These are phyloP conservation scores for Pilatotrama ljubarskyi DNA, from an alignment of 768 basidiomycete genomes.

Conservation along the genomic window DNA sequence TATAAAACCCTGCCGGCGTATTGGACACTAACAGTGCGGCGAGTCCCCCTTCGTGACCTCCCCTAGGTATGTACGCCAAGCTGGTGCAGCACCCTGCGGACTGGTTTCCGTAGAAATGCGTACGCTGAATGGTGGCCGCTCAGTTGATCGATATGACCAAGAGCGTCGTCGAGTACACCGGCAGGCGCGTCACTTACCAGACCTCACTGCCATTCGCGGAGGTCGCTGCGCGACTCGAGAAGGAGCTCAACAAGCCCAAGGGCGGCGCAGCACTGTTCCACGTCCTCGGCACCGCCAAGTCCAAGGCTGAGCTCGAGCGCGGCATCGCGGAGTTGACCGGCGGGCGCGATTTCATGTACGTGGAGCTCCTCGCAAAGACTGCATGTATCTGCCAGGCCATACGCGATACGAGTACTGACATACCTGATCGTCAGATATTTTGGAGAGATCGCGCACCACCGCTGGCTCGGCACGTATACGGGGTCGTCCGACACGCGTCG, in stretches of 20 bases:
- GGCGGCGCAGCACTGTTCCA: conserved; percentile 31
- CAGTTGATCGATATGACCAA: conserved; percentile 10
- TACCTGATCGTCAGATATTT: conserved; percentile 16
- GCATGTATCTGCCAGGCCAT: too few species aligned
- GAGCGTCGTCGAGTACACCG: conserved; percentile 30
- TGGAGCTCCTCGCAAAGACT: too few species aligned
- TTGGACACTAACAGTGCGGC: too few species aligned
- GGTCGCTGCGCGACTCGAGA: conserved; percentile 47
- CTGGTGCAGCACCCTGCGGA: too few species aligned
- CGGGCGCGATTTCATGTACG: conserved; percentile 48
- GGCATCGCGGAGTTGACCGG: conserved; percentile 34
- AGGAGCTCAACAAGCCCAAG: conserved; percentile 41
- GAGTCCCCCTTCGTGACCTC: too few species aligned
- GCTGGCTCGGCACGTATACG: conserved; percentile 14
- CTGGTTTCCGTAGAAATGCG: too few species aligned
- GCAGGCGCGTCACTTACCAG: conserved; percentile 44
- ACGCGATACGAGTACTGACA: too few species aligned
- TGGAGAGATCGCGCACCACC: conserved; percentile 7
- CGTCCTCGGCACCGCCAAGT: conserved; percentile 24
- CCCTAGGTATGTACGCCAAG: too few species aligned
- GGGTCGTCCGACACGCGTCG: conserved; percentile 8
- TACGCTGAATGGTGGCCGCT: neutral
- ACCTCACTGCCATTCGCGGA: conserved; percentile 41
- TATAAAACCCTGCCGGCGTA: too few species aligned
- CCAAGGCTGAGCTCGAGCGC: conserved; percentile 40